Conservation (phyloP, 2,329 filamentous ascomycete genomes). For the Fusarium hainanense region DNA sequence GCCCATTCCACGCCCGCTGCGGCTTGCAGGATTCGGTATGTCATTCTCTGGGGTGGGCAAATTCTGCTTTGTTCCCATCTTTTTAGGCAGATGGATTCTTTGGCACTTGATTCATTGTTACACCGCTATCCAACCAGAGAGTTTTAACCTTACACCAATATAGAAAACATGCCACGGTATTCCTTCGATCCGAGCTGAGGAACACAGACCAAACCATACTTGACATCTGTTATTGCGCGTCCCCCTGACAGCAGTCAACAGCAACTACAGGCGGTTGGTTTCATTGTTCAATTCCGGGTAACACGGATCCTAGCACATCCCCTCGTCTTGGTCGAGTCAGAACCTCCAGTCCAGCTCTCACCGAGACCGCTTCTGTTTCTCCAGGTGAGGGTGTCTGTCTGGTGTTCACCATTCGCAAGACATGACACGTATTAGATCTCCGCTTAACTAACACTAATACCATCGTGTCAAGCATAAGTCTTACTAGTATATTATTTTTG, state of each 20-base stretch:
- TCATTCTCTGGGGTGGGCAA: conserved; percentile 8
- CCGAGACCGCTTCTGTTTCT: conserved; percentile 33
- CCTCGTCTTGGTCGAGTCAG: conserved; percentile 23
- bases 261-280: background rate
- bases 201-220: background rate
- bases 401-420: background rate
- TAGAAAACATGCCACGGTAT: conserved; percentile 17
- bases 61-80: conserved; percentile 23
- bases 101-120: conserved; percentile 12
- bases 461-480: background rate
- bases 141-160: conserved; percentile 3
- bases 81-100: conserved; percentile 43
- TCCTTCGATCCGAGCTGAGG: background rate
- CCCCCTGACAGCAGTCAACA: conserved; percentile 7
- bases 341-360: conserved; percentile 20
- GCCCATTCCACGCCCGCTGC: conserved; percentile 15
- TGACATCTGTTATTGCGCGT: conserved; percentile 33
- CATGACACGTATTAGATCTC: background rate
- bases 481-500: background rate
- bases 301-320: conserved; percentile 24
- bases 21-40: conserved; percentile 40
- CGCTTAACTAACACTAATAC: background rate
- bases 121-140: conserved; percentile 13
- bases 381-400: background rate
- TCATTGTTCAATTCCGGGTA: conserved; percentile 16